Evolutionary conservation across 148 eudicot genomes (phyloP), one percentile per base, ranked within the genome.

Genomic region (Polygonum aviculare): DNA sequence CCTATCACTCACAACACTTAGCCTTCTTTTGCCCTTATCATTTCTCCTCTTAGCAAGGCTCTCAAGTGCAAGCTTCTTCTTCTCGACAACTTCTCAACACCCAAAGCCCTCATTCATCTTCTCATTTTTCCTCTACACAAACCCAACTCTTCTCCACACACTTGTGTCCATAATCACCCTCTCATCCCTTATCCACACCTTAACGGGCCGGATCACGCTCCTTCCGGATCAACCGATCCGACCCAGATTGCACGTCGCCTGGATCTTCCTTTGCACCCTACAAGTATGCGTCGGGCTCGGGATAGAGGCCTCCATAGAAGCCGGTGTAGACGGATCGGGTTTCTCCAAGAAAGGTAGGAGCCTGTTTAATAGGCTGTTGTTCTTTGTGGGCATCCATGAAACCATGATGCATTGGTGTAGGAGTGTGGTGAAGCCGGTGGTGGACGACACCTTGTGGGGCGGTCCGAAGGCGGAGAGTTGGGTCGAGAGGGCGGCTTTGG

Each of bases 311-410:
- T 88, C 86, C 45, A 82, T 88, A 48, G 87, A 77, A 44, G 85
- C 86, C 4, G 90, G 91, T 39, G 49, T 90, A 12, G 85, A 89
- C 72, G 88, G 86, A 38, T 77, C 84, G 3, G 85, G 81, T 2
- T 86, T 86, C 48, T 86, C 33, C 16, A 39, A 60, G 11, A 73
- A 35, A 6, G 83, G 78, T 14, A 79, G 82, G 79, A 82, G 82
- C 49, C 14, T 88, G 33, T 0, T 90, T 14, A 80, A 80, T 52
- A 83, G 88, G 67, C 3, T 81, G 18, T 22, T 90, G 9, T 89
- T 94, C 81, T 89, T 92, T 74, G 35, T 92, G 33, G 97, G 98
- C 14, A 62, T 94, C 77, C 97, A 94, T 72, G 93, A 90, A 82
- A 86, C 96, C 8, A 89, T 84, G 93, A 72, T 79, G 40, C 86